These are phyloP conservation scores for Blastocystis hominis DNA, from an alignment of 352 stramenopile species.

Conservation along the genomic window DNA sequence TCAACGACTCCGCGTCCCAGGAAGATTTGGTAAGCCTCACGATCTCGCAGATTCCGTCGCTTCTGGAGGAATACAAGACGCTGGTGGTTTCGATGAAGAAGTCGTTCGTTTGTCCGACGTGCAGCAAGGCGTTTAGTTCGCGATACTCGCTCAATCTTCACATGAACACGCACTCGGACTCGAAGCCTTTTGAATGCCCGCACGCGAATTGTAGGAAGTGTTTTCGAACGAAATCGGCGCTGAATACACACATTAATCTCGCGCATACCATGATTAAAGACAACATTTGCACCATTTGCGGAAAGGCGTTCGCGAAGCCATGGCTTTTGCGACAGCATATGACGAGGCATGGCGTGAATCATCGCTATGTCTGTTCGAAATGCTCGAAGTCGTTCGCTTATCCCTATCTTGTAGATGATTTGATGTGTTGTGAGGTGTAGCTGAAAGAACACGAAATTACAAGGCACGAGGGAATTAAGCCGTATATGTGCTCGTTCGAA, in stretches of 20 bases:
- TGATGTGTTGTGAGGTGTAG: not conserved
- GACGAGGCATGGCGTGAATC: not conserved
- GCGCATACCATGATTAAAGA: slow-evolving; percentile 1
- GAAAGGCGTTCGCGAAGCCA: slow-evolving; percentile 6
- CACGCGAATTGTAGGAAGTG: slow-evolving; percentile 27
- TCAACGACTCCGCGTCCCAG: not conserved
- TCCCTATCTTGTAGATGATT: slow-evolving; percentile 16
- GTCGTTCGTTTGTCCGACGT: slow-evolving; percentile 32
- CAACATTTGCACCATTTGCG: slow-evolving; percentile 6
- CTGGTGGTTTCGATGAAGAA: slow-evolving; percentile 17
- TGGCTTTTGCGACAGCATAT: slow-evolving; percentile 44
- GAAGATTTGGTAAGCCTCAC: not conserved
- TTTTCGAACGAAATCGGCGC: slow-evolving; percentile 11
- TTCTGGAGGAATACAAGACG: slow-evolving; percentile 36
- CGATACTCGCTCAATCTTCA: slow-evolving; percentile 36
- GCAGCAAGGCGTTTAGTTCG: slow-evolving; percentile 27
- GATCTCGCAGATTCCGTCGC: not conserved
- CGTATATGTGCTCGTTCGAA: slow-evolving; percentile 43
- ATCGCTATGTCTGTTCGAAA: slow-evolving; percentile 48
- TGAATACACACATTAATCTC: slow-evolving; percentile 39
- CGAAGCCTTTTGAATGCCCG: slow-evolving; percentile 11
- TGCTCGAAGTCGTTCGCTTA: slow-evolving; percentile 36
- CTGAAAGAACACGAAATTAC: slow-evolving; percentile 52
- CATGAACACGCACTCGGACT: slow-evolving; percentile 1
- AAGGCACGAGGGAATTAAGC: slow-evolving; percentile 49